Conservation (phyloP, 306 rosid species). For the Delonix regia region DNA sequence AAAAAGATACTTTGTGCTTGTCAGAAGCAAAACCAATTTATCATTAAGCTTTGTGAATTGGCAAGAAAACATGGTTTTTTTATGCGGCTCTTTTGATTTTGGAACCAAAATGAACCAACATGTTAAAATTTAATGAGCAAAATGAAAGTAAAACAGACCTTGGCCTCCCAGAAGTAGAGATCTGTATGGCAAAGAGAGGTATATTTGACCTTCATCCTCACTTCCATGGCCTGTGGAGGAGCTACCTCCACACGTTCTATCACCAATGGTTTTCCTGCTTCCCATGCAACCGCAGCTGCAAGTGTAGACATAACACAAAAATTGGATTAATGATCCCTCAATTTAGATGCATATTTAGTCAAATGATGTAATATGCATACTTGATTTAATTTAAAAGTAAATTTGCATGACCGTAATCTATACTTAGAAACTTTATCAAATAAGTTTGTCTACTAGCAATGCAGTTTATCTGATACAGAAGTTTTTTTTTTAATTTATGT, state of each 20-base stretch:
- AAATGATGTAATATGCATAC: too few relatives aligned
- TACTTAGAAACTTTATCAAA: too few relatives aligned
- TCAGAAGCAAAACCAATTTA: background rate
- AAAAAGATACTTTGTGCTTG: too few relatives aligned
- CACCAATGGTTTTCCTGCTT: slow-evolving; percentile 41
- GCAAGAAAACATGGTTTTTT: background rate
- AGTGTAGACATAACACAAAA: background rate
- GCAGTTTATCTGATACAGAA: too few relatives aligned
- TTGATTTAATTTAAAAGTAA: too few relatives aligned
- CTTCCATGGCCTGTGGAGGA: slow-evolving; percentile 43
- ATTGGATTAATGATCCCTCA: too few relatives aligned
- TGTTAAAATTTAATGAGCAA: too few relatives aligned
- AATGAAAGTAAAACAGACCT: slow-evolving; percentile 24
- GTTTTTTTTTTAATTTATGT: too few relatives aligned
- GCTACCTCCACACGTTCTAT: slow-evolving; percentile 43
- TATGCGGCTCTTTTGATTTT: background rate
- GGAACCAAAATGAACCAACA: background rate
- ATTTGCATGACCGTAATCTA: too few relatives aligned
- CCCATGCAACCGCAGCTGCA: slow-evolving; percentile 44
- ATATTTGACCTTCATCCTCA: slow-evolving; percentile 37
- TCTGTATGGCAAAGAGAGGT: slow-evolving; percentile 54
- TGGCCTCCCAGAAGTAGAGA: slow-evolving; percentile 59
- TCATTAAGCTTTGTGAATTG: background rate
- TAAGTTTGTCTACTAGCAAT: too few relatives aligned
- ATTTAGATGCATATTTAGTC: background rate